Percentiles rank a stretch among this genome's conserved stretches.
phyloP scores from a whole-genome alignment of 805 yeast species.

The Vanderwaltozyma tropicalis region DNA sequence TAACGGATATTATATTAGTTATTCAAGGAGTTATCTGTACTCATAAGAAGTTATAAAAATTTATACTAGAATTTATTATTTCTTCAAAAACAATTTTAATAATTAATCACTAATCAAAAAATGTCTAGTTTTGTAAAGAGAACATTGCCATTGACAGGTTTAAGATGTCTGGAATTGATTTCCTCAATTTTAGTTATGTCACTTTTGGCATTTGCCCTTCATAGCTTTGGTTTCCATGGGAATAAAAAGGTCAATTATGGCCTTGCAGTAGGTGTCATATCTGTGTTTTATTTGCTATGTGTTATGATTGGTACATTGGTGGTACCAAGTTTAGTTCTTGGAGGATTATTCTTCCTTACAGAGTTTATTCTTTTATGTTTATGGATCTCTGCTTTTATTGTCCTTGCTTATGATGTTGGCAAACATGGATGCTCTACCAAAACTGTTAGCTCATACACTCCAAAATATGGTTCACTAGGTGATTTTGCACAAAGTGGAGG shows the following conservation, averaged over 20 bases:
- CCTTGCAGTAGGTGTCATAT: constrained; percentile 24
- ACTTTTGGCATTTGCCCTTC: constrained; percentile 19
- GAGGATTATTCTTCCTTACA: constrained; percentile 19
- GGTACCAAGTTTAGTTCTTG: constrained; percentile 12
- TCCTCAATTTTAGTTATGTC: constrained; percentile 25
- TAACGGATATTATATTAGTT: too few species aligned
- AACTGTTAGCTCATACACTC: constrained; percentile 8
- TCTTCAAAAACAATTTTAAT: too few species aligned
- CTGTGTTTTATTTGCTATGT: constrained; percentile 21
- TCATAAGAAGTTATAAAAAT: too few species aligned
- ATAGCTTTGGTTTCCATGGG: constrained; percentile 17
- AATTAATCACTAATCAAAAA: background rate
- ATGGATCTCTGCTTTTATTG: constrained; percentile 30
- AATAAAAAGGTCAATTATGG: constrained; percentile 25
- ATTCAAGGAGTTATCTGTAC: too few species aligned
- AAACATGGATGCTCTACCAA: constrained; percentile 19
- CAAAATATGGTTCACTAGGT: constrained; percentile 8
- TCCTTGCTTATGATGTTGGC: constrained; percentile 25
- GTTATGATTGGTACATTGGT: constrained; percentile 14
- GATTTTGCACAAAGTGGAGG: constrained; percentile 7
- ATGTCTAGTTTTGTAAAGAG: background rate
- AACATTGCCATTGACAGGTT: constrained; percentile 1
- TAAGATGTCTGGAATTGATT: constrained; percentile 19
- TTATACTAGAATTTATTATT: too few species aligned
- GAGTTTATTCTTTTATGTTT: constrained; percentile 23